These are phyloP conservation scores for Lanmaoa rubissima DNA, from an alignment of 768 basidiomycete genomes.

Conservation along the genomic window DNA sequence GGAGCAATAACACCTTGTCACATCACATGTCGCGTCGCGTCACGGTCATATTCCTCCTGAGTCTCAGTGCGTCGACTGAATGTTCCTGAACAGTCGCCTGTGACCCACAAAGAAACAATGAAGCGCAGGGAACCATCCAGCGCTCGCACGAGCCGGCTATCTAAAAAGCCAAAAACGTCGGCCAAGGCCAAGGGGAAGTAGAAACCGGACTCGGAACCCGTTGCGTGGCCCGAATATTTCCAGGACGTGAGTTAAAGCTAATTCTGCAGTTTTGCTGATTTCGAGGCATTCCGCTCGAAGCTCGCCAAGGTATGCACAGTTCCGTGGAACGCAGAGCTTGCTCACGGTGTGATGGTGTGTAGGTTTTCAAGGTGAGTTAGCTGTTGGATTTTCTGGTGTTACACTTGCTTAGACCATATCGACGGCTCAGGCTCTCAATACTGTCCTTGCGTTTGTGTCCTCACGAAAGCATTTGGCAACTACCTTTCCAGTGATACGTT, in stretches of 20 bases:
- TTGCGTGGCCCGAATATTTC: conserved; percentile 65
- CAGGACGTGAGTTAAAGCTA: conserved; percentile 37
- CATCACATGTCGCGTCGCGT: conserved; percentile 25
- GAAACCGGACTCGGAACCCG: conserved; percentile 3
- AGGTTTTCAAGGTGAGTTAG: conserved; percentile 45
- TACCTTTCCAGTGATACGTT: conserved; percentile 71
- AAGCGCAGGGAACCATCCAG: conserved; percentile 12
- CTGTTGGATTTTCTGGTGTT: neutral
- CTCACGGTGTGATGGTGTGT: neutral
- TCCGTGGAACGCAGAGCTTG: accelerated
- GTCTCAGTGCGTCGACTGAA: neutral
- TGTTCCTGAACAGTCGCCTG: no score
- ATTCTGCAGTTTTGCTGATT: neutral
- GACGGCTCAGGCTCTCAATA: conserved; percentile 69
- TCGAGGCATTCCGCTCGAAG: conserved; percentile 30
- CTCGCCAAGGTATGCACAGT: conserved; percentile 53
- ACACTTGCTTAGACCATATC: neutral
- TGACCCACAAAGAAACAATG: conserved; percentile 1
- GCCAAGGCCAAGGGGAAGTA: conserved; percentile 19
- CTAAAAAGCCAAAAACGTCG: conserved; percentile 19
- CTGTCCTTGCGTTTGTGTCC: conserved; percentile 84
- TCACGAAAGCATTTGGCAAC: conserved; percentile 77
- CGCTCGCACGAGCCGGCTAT: neutral
- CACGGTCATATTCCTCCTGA: conserved; percentile 4
- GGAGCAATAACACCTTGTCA: conserved; percentile 1